A percentile compares a stretch with the other conserved stretches of the same genome.
Conservation (phyloP, 2,329 filamentous ascomycete genomes). For the Microsporum ferrugineum region DNA sequence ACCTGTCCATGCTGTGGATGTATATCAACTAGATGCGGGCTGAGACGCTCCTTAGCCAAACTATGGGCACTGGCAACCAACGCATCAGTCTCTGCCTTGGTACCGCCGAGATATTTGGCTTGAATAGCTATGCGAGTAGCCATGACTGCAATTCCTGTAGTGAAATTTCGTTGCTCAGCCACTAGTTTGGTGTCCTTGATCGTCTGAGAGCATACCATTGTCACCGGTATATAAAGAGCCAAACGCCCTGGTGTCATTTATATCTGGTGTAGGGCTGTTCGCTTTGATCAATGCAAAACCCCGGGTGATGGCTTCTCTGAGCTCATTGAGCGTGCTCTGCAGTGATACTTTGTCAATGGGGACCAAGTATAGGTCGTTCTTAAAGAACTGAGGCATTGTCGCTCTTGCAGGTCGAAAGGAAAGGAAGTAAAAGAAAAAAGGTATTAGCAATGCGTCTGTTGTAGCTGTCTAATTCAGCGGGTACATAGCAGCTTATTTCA, state of each 20-base stretch:
- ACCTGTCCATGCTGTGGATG: constrained; percentile 12
- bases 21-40: constrained; percentile 12
- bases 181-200: neutral
- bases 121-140: constrained; percentile 31
- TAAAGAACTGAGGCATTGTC: constrained; percentile 19
- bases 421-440: neutral
- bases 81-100: neutral
- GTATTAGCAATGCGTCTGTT: neutral
- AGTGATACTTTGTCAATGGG: constrained; percentile 15
- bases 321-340: constrained; percentile 18
- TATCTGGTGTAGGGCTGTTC: constrained; percentile 17
- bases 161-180: neutral
- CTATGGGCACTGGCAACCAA: constrained; percentile 19
- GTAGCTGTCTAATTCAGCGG: neutral
- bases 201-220: constrained; percentile 19
- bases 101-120: constrained; percentile 17
- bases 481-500: no score
- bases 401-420: neutral
- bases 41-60: constrained; percentile 20
- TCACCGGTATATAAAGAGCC: constrained; percentile 25
- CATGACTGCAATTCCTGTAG: constrained; percentile 26
- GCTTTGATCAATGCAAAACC: constrained; percentile 21
- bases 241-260: constrained; percentile 16
- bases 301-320: constrained; percentile 22
- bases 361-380: constrained; percentile 19